Evolutionary conservation across 192 early-diverging fungal species (phyloP).

Genomic region (Podila epigama): DNA sequence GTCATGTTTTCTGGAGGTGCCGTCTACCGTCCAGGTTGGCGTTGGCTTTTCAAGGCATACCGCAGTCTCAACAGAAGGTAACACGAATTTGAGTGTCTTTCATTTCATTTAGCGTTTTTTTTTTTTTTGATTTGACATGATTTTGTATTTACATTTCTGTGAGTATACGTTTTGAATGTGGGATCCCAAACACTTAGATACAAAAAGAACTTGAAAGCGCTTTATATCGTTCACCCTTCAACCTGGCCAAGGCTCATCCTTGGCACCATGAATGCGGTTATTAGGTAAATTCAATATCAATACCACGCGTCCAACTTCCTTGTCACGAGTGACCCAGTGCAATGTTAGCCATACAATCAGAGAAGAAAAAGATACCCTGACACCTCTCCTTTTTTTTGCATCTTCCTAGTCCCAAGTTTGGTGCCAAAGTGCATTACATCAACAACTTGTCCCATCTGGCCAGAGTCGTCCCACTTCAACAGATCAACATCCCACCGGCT

Average conservation of each 20-base stretch:
- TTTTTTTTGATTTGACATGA: not conserved
- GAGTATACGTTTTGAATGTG: no score
- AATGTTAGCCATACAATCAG: no score
- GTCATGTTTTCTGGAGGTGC: constrained; percentile 86
- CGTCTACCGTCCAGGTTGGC: constrained; percentile 79
- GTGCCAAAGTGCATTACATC: constrained; percentile 84
- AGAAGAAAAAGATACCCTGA: not conserved
- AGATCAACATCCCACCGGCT: constrained; percentile 78
- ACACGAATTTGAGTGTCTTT: no score
- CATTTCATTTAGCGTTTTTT: no score
- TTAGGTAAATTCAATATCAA: constrained; percentile 76
- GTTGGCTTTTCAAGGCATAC: constrained; percentile 90
- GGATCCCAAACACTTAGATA: constrained; percentile 65
- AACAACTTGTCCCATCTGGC: constrained; percentile 75
- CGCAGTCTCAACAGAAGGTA: constrained; percentile 80
- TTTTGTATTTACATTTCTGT: not conserved
- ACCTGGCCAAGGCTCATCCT: constrained; percentile 83
- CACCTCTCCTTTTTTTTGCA: not conserved
- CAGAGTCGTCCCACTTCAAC: constrained; percentile 69
- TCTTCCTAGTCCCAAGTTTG: constrained; percentile 84
- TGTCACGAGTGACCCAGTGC: not conserved
- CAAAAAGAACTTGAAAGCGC: constrained; percentile 93
- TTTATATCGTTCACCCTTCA: constrained; percentile 94
- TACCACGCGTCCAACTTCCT: not conserved
- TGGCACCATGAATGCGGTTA: constrained; percentile 83